Percentiles rank a stretch among this genome's conserved stretches.
phyloP scores from a whole-genome alignment of 495 filamentous ascomycete species.

The Annulohypoxylon maeteangense region DNA sequence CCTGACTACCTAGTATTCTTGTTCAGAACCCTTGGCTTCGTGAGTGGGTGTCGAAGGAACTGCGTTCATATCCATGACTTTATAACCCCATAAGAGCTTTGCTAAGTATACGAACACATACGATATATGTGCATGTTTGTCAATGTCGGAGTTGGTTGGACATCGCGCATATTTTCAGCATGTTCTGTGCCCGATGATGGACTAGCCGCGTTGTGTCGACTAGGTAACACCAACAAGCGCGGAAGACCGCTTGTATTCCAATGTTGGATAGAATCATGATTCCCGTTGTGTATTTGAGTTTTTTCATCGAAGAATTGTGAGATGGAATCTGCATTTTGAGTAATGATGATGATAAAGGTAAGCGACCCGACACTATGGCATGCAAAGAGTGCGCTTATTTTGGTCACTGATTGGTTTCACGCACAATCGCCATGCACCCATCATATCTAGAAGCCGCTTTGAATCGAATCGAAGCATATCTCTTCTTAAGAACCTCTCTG shows the following conservation, averaged over 20 bases:
- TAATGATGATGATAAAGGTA: constrained; percentile 11
- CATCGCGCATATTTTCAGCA: constrained; percentile 7
- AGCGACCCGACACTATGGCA: constrained; percentile 31
- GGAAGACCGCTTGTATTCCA: not conserved
- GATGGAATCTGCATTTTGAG: not conserved
- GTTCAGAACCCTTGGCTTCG: constrained; percentile 9
- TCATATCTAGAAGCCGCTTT: not conserved
- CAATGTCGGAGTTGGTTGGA: constrained; percentile 18
- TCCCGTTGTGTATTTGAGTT: constrained; percentile 17
- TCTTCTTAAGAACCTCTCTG: not conserved
- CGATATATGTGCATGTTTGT: constrained; percentile 1
- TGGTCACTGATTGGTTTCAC: constrained; percentile 33
- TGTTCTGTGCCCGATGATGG: constrained; percentile 4
- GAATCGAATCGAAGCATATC: constrained; percentile 6
- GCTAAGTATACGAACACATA: not conserved
- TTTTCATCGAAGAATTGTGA: not conserved
- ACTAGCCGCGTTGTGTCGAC: constrained; percentile 7
- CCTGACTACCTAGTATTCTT: constrained; percentile 15
- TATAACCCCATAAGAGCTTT: constrained; percentile 15
- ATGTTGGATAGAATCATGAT: not conserved
- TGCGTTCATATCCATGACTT: constrained; percentile 12
- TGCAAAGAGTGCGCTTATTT: constrained; percentile 36
- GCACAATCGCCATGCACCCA: constrained; percentile 17
- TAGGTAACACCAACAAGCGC: constrained; percentile 24
- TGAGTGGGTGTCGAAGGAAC: constrained; percentile 11